Conservation (phyloP, 768 basidiomycete genomes). For the Suillus fuscotomentosus region DNA sequence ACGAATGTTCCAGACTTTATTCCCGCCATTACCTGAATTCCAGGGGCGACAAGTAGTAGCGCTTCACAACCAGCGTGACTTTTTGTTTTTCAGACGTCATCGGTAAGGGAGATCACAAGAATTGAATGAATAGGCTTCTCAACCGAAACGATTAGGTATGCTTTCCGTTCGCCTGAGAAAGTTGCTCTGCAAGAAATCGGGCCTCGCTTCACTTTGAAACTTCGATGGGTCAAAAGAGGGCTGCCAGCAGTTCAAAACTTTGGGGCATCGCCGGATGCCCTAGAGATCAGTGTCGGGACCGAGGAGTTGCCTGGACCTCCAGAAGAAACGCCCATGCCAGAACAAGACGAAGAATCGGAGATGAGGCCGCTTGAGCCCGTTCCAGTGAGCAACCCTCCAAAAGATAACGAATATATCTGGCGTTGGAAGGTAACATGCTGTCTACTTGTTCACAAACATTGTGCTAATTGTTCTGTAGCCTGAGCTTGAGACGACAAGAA, state of each 20-base stretch:
- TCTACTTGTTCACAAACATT: slow-evolving; percentile 7
- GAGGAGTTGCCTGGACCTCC: slow-evolving; percentile 25
- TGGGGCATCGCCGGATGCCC: slow-evolving; percentile 57
- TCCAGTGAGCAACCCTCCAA: slow-evolving; percentile 47
- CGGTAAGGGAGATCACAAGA: slow-evolving; percentile 48
- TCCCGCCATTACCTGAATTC: slow-evolving; percentile 93
- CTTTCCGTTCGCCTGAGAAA: slow-evolving; percentile 87
- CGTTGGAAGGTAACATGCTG: slow-evolving; percentile 74
- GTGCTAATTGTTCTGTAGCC: slow-evolving; percentile 49
- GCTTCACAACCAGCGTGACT: slow-evolving; percentile 96
- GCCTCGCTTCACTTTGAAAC: slow-evolving; percentile 93
- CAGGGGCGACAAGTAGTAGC: slow-evolving; percentile 97
- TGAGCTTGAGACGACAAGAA: slow-evolving; percentile 87
- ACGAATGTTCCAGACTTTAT: slow-evolving; percentile 93
- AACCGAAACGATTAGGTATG: slow-evolving; percentile 56
- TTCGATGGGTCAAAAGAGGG: slow-evolving; percentile 86
- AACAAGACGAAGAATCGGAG: slow-evolving; percentile 19
- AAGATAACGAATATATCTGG: slow-evolving; percentile 82
- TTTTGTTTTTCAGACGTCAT: slow-evolving; percentile 95
- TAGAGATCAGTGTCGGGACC: slow-evolving; percentile 50
- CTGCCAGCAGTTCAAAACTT: slow-evolving; percentile 76
- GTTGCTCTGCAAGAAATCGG: slow-evolving; percentile 97
- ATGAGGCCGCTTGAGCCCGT: slow-evolving; percentile 9
- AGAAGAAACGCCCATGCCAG: slow-evolving; percentile 13
- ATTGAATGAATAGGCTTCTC: slow-evolving; percentile 4